These are phyloP conservation scores for Cyclocybe cylindracea DNA, from an alignment of 768 basidiomycete species.

Conservation along the genomic window DNA sequence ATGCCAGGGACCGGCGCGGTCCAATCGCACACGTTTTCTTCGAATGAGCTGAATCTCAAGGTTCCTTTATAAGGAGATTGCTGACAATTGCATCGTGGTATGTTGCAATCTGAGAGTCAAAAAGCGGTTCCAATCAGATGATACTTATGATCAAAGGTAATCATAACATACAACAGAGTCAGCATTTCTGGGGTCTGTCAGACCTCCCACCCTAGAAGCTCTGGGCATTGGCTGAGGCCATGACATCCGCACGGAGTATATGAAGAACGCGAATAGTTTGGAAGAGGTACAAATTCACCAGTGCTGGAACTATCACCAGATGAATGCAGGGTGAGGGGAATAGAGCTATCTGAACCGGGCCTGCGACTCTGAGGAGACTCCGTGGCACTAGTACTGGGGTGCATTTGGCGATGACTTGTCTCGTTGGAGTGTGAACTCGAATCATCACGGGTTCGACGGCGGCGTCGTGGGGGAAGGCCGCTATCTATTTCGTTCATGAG, in stretches of 20 bases:
- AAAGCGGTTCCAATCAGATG: constrained; percentile 1
- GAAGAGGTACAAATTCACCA: constrained; percentile 10
- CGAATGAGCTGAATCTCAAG: too few relatives aligned
- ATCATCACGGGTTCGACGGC: constrained; percentile 32
- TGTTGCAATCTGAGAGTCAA: constrained; percentile 15
- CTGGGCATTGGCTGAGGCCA: constrained; percentile 29
- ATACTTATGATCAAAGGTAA: constrained; percentile 7
- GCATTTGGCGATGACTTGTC: not conserved
- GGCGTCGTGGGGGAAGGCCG: constrained; percentile 29
- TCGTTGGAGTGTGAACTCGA: constrained; percentile 7
- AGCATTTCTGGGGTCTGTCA: constrained; percentile 18
- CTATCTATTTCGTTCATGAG: constrained; percentile 33
- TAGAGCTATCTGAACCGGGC: not conserved
- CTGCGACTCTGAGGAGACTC: not conserved
- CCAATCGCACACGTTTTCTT: constrained; percentile 28
- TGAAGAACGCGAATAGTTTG: constrained; percentile 17
- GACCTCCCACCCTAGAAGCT: constrained; percentile 13
- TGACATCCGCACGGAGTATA: constrained; percentile 29
- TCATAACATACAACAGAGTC: constrained; percentile 16
- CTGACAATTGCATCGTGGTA: constrained; percentile 20
- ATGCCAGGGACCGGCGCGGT: constrained; percentile 34
- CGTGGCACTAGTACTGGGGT: not conserved
- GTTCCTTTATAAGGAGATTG: constrained; percentile 17
- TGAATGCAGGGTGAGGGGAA: constrained; percentile 1
- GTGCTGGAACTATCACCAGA: not conserved